phyloP scores from a whole-genome alignment of 805 yeast species.

The Wickerhamiella allomyrinae region DNA sequence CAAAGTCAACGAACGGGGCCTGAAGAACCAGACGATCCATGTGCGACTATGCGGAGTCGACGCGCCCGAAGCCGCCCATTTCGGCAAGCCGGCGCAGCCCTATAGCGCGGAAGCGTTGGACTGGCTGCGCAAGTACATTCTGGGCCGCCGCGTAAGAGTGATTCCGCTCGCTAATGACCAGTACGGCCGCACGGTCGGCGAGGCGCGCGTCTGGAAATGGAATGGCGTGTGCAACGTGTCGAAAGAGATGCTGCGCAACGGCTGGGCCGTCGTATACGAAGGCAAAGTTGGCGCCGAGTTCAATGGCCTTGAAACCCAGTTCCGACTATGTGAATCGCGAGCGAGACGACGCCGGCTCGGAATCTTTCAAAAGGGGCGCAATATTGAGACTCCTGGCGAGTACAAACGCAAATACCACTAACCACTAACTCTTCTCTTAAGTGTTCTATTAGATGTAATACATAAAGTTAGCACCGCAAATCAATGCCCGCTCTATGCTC shows the following conservation, averaged over 20 bases:
- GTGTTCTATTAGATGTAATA: neutral
- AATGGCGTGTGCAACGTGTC: conserved; percentile 70
- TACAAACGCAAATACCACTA: conserved; percentile 38
- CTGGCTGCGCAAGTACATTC: conserved; percentile 56
- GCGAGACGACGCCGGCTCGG: conserved; percentile 51
- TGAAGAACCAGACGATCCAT: conserved; percentile 54
- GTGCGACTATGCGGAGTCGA: conserved; percentile 84
- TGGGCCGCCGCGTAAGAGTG: conserved; percentile 56
- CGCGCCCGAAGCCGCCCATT: conserved; percentile 93
- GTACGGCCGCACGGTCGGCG: conserved; percentile 76
- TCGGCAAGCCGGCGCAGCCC: conserved; percentile 87
- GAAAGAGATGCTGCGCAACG: conserved; percentile 69
- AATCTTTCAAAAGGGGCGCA: conserved; percentile 42
- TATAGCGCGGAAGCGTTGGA: conserved; percentile 66
- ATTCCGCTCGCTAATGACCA: conserved; percentile 77
- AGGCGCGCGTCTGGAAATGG: conserved; percentile 45
- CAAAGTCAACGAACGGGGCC: conserved; percentile 30
- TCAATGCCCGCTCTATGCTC: conserved; percentile 76
- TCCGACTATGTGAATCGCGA: conserved; percentile 41
- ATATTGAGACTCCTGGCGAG: conserved; percentile 61
- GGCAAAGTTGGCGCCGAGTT: conserved; percentile 70
- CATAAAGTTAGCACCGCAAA: conserved; percentile 47
- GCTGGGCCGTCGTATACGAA: conserved; percentile 81
- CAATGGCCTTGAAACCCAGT: conserved; percentile 56
- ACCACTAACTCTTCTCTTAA: no score